These are phyloP conservation scores for Pyrus communis DNA, from an alignment of 306 rosid genomes.

Conservation along the genomic window DNA sequence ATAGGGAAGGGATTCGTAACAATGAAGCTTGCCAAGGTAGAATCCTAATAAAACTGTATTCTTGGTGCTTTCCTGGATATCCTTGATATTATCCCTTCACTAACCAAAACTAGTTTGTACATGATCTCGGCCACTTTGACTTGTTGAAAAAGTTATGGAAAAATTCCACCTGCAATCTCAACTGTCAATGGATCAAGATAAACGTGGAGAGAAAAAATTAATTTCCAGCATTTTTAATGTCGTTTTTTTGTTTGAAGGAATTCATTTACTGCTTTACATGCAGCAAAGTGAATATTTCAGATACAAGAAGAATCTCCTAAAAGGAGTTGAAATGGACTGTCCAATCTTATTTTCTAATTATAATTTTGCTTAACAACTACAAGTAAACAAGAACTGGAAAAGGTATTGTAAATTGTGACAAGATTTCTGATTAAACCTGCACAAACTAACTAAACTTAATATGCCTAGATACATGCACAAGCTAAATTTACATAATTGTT, in stretches of 20 bases:
- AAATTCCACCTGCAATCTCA: constrained; percentile 15
- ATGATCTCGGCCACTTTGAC: neutral
- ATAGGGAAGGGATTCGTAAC: no score
- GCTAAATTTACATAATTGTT: neutral
- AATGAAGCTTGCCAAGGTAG: no score
- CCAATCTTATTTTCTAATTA: neutral
- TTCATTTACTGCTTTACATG: neutral
- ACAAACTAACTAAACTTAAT: neutral
- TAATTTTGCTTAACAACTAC: neutral
- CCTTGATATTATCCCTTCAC: no score
- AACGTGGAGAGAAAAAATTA: neutral
- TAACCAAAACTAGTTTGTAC: no score
- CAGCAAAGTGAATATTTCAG: neutral
- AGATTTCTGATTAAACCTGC: neutral
- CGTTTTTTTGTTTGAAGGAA: neutral
- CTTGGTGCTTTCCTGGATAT: no score
- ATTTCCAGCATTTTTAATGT: neutral
- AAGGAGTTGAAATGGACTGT: neutral
- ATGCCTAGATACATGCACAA: neutral
- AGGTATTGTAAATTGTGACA: neutral
- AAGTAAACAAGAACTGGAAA: neutral
- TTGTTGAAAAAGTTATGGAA: constrained; percentile 37
- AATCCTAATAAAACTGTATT: no score
- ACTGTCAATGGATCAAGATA: constrained; percentile 2
- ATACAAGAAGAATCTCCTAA: neutral